Base-by-base conservation (phyloP, 2,329 filamentous ascomycete species). In the Ambrosiella beaveri region DNA sequence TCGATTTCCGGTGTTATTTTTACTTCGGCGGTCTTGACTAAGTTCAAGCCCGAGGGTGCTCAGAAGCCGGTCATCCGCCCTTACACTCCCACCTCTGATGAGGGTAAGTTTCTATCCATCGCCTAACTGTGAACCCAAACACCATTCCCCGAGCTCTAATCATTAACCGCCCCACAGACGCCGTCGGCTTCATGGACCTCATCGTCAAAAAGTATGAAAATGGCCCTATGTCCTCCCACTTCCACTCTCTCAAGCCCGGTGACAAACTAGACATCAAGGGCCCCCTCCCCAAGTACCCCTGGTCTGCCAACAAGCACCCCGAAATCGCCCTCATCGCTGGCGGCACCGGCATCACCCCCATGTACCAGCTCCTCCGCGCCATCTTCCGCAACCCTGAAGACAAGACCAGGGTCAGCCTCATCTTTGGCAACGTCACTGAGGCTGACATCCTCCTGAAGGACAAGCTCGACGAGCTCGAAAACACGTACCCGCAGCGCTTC, bases 381-480 rank as follows among this genome's bases (percentile, higher is more conserved):
- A 95, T 98, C 74, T 95, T 97, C 82, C 88, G 85, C 73, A 95
- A 96, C 80, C 88, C 91, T 61, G 81, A 87, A 49, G 93, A 98
- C 75, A 90, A 93, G 81, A 98, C 93, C 65, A 95, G 95, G 77
- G 89, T 98, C 47, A 97, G 91, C 5, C 82, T 98, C 38, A 80
- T 98, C 41, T 96, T 91, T 68, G 93, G 88, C 64, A 98, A 97
- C 74, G 73, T 96, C 61, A 75, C 74, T 35, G 88, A 97, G 74
- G 80, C 91, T 63, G 93, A 98, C 68, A 95, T 98, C 62, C 77
- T 98, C 55, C 74, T 98, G 65, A 91, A 88, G 78, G 78, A 81
- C 65, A 88, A 98, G 74, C 80, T 91, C 58, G 77, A 86, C 60
- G 75, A 89, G 62, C 79, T 98, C 59, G 93, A 97, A 77, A 95